Conservation (phyloP, 306 rosid species). For the Cercis canadensis region DNA sequence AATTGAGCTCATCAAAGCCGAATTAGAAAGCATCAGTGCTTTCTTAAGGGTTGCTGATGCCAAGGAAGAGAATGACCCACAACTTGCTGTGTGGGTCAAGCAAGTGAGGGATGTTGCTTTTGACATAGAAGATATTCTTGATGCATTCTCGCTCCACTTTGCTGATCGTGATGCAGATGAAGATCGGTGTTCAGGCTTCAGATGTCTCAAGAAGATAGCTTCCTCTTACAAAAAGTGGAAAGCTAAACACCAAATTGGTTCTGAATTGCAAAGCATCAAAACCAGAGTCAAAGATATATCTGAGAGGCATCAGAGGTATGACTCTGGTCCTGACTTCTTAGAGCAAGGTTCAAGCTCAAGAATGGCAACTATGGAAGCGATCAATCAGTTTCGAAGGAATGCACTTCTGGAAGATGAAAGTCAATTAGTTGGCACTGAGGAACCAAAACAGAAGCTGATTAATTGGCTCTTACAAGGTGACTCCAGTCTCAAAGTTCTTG, state of each 20-base stretch:
- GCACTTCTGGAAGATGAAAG: background rate
- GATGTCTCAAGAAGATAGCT: background rate
- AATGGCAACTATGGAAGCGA: background rate
- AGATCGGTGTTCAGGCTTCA: background rate
- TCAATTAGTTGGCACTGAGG: background rate
- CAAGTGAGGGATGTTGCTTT: constrained; percentile 21
- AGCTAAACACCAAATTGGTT: constrained; percentile 7
- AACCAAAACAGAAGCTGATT: background rate
- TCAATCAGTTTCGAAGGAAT: background rate
- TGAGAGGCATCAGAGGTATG: background rate
- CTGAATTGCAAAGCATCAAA: background rate
- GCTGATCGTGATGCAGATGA: no score
- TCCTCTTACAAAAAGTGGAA: background rate
- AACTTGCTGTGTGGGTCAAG: constrained; percentile 21
- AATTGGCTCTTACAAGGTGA: background rate
- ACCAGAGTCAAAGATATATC: background rate
- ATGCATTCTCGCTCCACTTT: background rate
- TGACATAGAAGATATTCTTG: constrained; percentile 12
- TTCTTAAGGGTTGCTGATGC: constrained; percentile 28
- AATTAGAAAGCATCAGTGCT: constrained; percentile 14
- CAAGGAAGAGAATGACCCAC: constrained; percentile 2
- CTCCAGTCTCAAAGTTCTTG: background rate
- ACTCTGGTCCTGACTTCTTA: no score
- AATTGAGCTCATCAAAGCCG: background rate
- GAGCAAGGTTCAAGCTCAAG: background rate